Evolutionary conservation across 495 filamentous ascomycete genomes (phyloP).

Genomic region (Copromyces sp.): DNA sequence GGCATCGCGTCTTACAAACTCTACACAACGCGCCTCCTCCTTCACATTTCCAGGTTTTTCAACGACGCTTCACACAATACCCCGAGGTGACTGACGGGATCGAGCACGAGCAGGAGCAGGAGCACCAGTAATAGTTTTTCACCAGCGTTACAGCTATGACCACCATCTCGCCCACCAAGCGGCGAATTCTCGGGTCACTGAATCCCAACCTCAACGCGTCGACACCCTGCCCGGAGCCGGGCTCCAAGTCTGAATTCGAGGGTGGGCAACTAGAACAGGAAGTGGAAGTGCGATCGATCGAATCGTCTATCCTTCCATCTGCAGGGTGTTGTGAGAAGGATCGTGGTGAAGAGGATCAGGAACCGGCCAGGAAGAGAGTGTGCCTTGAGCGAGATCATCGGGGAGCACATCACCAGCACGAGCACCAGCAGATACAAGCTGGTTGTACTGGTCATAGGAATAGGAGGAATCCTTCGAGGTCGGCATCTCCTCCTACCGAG

Average conservation of each 20-base stretch:
- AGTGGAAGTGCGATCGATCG: background rate
- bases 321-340: background rate
- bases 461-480: background rate
- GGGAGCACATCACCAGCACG: background rate
- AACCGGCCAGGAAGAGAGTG: slow-evolving; percentile 7
- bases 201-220: slow-evolving; percentile 36
- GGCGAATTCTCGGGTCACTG: slow-evolving; percentile 36
- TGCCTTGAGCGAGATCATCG: background rate
- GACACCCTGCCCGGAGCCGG: slow-evolving; percentile 5
- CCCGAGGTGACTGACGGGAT: background rate
- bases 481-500: background rate
- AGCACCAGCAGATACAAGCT: background rate
- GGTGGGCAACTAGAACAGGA: background rate
- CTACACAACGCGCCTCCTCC: background rate
- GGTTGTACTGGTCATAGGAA: background rate
- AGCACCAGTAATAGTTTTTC: background rate
- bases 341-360: slow-evolving; percentile 1
- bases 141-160: slow-evolving; percentile 17
- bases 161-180: slow-evolving; percentile 25
- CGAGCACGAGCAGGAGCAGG: background rate
- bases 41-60: background rate
- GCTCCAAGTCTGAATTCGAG: background rate
- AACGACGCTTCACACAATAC: background rate
- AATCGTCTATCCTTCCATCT: background rate
- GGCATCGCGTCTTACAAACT: background rate